Evolutionary conservation across 2,329 filamentous ascomycete genomes (phyloP).

Genomic region (Colletotrichum sp.): DNA sequence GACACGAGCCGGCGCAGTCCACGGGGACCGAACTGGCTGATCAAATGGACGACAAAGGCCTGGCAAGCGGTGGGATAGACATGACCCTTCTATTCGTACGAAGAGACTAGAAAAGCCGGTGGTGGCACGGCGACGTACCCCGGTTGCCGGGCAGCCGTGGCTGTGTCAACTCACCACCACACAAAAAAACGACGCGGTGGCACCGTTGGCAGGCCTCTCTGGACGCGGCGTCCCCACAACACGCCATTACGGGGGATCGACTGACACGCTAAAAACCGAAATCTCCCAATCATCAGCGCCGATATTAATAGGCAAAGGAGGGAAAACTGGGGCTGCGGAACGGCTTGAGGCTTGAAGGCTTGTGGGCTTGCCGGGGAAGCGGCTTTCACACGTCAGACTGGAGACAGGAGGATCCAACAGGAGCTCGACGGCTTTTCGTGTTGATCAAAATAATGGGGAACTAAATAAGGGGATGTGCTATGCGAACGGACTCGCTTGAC

Average conservation of each 20-base stretch:
- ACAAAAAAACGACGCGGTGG: background rate
- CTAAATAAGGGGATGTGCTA: background rate
- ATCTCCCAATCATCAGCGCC: background rate
- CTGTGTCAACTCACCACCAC: background rate
- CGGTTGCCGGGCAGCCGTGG: conserved; percentile 7
- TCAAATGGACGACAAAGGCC: background rate
- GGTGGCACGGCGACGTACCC: background rate
- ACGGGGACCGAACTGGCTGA: background rate
- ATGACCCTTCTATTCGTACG: background rate
- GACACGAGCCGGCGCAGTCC: background rate
- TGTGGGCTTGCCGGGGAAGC: background rate
- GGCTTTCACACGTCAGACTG: conserved; percentile 17
- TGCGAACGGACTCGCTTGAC: background rate
- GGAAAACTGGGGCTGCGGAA: background rate
- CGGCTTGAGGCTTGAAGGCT: background rate
- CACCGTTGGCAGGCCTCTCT: background rate
- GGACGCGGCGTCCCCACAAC: background rate
- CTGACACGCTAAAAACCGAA: background rate
- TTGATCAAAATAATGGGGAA: conserved; percentile 7
- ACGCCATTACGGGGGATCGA: conserved; percentile 3
- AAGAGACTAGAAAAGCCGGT: background rate
- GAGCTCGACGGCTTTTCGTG: background rate
- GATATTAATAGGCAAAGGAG: conserved; percentile 3
- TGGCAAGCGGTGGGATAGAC: background rate
- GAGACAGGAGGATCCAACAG: background rate